Evolutionary conservation across 306 rosid species (phyloP), one percentile per base, ranked within the genome.

Genomic region (Lathyrus aphaca): DNA sequence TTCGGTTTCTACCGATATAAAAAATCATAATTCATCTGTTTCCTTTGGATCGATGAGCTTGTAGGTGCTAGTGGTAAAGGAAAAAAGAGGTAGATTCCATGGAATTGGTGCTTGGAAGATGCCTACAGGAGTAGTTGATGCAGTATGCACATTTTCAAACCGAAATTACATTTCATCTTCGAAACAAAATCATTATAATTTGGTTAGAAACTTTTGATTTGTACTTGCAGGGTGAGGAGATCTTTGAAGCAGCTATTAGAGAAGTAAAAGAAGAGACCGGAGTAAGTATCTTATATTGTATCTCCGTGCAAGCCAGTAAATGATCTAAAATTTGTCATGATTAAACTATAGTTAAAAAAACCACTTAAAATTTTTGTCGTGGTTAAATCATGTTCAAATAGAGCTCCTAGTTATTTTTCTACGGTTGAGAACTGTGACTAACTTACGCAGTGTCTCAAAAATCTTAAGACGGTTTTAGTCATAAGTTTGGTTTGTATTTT

Each of bases 201-300:
- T 48, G 18, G 19, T 8, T 48, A 56, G 71, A 51, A 62, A 51
- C 58, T 59, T 30, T 53, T 64, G 50, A 60, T 70, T 44, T 27
- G 29, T 54, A 17, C 8, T 10, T 71, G 46, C 84, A 84, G 88
- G 88, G 88, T 38, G 88, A 84, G 78, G 81, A 84, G 44, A 54
- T 84, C 58, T 81, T 69, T 9, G 32, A 39, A 44, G 76, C 84
- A 57, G 86, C 86, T 39, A 49, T 56, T 18, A 78, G 88, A 81
- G 88, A 84, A 81, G 88, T 84, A 48, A 81, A 84, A 73, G 88
- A 84, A 79, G 88, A 84, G 81, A 84, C 88, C 23, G 88, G 86
- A 69, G 88, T 84, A 49, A 37, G 88, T 75, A 18, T 59, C 14
- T 71, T 64, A 53, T 38, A 51, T 57, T 21, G 39, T n/a, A 76